Evolutionary conservation across 2,329 filamentous ascomycete species (phyloP), one percentile per base, ranked within the genome.

Genomic region (Cryphonectria naterciae): DNA sequence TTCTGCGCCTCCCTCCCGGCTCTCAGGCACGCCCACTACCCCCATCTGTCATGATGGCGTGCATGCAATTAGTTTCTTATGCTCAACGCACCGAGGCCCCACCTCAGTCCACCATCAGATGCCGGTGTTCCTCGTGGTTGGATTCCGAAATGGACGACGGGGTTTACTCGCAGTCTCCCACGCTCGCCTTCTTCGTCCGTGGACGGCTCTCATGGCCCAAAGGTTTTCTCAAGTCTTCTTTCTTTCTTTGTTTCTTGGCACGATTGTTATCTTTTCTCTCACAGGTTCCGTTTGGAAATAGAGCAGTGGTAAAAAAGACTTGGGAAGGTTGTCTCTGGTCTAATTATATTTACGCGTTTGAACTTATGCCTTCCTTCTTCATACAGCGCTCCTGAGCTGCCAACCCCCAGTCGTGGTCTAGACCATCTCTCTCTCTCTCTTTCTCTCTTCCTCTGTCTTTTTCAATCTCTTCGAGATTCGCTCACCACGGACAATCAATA

Each of bases 91-190:
- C 54, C 54, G 54, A 58, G 25, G 54, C 54, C 54, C 54, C 22
- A 37, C 19, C n/a, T 39, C 19, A 10, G 32, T 22, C 52, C 49
- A 60, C 32, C 64, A 52, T 65, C 52, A 39, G 17, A 39, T 67
- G 65, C 65, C 49, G 65, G 65, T 25, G 49, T 43, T 67, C 52
- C 52, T 67, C 49, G 39, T 67, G 65, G 52, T 25, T 32, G 54
- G 56, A 35, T 28, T 35, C 65, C 52, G 37, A 60, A 46, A 60
- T 17, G 65, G 65, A 58, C 52, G 54, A 67, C 52, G n/a, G 46
- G 32, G 49, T 41, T 41, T n/a, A 41, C 35, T 58, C 11, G 25
- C 22, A 17, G 35, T 3, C 19, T 67, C 52, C 52, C 65, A 46
- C 65, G 11, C 65, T 67, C 37, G n/a, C 43, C 35, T 10, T 67